Evolutionary conservation across 805 yeast genomes (phyloP), one percentile per base, ranked within the genome.

Genomic region (Saccharomycopsis babjevae): DNA sequence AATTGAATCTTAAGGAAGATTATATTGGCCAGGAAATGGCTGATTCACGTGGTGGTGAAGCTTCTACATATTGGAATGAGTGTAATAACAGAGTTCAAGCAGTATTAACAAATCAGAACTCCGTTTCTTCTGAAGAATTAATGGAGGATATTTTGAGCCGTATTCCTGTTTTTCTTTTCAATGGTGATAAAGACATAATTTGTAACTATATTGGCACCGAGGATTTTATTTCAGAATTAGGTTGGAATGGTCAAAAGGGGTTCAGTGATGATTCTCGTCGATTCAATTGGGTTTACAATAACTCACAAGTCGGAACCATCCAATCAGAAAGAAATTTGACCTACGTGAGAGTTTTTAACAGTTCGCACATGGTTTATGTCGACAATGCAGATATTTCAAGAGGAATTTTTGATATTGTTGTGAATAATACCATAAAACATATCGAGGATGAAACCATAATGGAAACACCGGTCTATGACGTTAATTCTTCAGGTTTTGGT

Each of bases 151-250:
- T 94, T 30, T 74, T 92, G 50, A 70, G 82, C 52, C 71, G 83
- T 18, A 60, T 81, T 4, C 86, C 87, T 15, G 76, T 94, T 15
- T 71, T 89, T 67, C 74, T 94, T 59, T 90, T 90, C 74, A 86
- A 87, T 68, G 99, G 99, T 54, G 90, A 88, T 66, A 82, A 85
- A 66, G 99, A 94, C 72, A 79, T 89, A 54, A 88, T 94, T 60
- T 94, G 99, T 74, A 94, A 94, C 69, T 81, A 83, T 68, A 67
- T 79, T 50, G 96, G 97, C 25, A 84, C 89, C 1, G 86, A 87
- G 66, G 77, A 79, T 66, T 73, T 88, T 71, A 84, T 92, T 56
- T 71, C 78, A 7, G 76, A 81, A 55, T 67, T 94, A 70, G 72
- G 73, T 2, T 88, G 96, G 90, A 82, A 81, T 63, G 60, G 70